Percentiles rank a stretch among this genome's conserved stretches.
Conservation (phyloP, 1,284 basidiomycete species). For the Moniliophthora roreri region DNA sequence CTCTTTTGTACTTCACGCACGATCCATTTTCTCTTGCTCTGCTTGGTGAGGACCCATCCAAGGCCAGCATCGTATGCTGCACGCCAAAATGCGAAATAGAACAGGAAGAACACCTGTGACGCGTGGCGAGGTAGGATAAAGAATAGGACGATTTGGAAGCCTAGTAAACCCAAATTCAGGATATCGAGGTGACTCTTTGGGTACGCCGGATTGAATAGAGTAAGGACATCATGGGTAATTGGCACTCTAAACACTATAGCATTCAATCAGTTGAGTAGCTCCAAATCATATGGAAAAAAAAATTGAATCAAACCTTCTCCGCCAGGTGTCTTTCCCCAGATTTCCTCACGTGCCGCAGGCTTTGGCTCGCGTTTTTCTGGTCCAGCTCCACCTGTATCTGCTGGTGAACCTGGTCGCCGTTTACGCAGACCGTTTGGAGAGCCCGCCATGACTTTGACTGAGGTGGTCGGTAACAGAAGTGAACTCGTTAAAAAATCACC, state of each 20-base stretch:
- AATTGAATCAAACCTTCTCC: constrained; percentile 61
- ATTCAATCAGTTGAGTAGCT: neutral
- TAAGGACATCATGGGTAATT: constrained; percentile 93
- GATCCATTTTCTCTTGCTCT: constrained; percentile 94
- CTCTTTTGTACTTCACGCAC: constrained; percentile 76
- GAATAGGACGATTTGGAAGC: constrained; percentile 80
- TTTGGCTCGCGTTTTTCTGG: neutral
- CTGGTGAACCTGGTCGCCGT: neutral
- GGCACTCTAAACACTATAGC: constrained; percentile 88
- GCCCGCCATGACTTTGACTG: neutral
- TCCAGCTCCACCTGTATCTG: neutral
- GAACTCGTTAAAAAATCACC: no score
- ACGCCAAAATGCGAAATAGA: constrained; percentile 94
- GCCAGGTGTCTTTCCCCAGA: constrained; percentile 85
- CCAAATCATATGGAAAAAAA: neutral
- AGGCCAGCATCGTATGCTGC: constrained; percentile 91
- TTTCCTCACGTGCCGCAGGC: constrained; percentile 45
- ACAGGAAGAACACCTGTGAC: constrained; percentile 70
- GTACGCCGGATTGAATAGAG: constrained; percentile 86
- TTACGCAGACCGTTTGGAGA: neutral
- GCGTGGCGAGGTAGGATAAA: constrained; percentile 56
- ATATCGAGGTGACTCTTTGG: constrained; percentile 93
- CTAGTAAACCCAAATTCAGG: constrained; percentile 80
- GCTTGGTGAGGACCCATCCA: constrained; percentile 91
- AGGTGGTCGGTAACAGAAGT: neutral